Evolutionary conservation across 345 rosid genomes (phyloP), one percentile per base, ranked within the genome.

Genomic region (Pugionium cornutum): DNA sequence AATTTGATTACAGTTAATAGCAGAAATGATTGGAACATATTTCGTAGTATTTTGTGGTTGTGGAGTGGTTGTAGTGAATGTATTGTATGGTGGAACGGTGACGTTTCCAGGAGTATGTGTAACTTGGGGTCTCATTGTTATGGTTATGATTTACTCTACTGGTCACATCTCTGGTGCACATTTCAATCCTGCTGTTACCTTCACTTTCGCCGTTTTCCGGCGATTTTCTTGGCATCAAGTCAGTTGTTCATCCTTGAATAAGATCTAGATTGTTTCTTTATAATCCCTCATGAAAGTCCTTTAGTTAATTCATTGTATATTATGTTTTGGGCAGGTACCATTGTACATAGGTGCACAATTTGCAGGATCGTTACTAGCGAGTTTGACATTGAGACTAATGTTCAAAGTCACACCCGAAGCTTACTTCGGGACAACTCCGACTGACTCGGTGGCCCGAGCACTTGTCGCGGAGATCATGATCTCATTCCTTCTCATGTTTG

Each of bases 121-220:
- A 42, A 79, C 82, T 0, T 88, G 92, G 89, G 91, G 96, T 42
- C 75, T 86, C 5, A 85, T 86, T 51, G 85, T 86, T 2, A 84
- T 82, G 89, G 91, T 86, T 25, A 82, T 91, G 89, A 44, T 86
- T 9, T 88, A 86, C 50, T 74, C 94, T 5, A 64, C 81, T 1
- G 91, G 91, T 55, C 94, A 86, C 68, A 80, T 88, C 18, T 91
- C 97, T 26, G 96, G 96, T 6, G 97, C 89, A 27, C 92, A 90
- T 81, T 83, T 90, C 62, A 84, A 90, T 33, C 92, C 86, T 1
- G 88, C 91, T 2, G 91, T 91, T 42, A 86, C 97, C 36, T 18
- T 91, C 43, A 68, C 89, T 27, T 79, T 77, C 2, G 85, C 94
- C 3, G 27, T 83, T 73, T 83, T 84, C 51, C 69, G 83, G 4